Percentiles rank a stretch among this genome's conserved stretches.
phyloP scores from a whole-genome alignment of 1,139 yeast genomes.

The Debaryomyces sp. region DNA sequence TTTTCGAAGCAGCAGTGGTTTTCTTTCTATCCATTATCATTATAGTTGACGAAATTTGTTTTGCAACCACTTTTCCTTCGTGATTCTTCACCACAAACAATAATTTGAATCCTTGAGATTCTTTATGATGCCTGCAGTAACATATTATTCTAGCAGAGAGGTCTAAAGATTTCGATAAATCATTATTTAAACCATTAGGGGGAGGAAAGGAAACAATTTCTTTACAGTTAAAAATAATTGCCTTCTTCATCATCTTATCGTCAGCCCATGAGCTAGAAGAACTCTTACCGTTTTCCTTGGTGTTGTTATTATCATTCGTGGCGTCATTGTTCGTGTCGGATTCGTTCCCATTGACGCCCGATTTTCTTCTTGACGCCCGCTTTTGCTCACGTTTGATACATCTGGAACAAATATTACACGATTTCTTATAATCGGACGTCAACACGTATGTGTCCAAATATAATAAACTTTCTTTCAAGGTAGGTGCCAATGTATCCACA shows the following conservation, averaged over 20 bases:
- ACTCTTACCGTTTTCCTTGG: constrained; percentile 29
- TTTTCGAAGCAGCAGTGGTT: constrained; percentile 31
- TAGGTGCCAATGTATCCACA: constrained; percentile 44
- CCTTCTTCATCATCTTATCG: constrained; percentile 71
- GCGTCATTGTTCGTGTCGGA: constrained; percentile 11
- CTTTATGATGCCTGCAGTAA: constrained; percentile 93
- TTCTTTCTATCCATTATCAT: constrained; percentile 94
- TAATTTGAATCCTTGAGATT: constrained; percentile 75
- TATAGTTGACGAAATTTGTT: constrained; percentile 69
- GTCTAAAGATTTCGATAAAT: constrained; percentile 54
- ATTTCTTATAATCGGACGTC: constrained; percentile 51
- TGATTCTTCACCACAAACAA: constrained; percentile 69
- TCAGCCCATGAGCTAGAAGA: constrained; percentile 72
- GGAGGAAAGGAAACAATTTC: constrained; percentile 81
- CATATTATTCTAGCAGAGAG: constrained; percentile 88
- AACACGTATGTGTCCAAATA: constrained; percentile 69
- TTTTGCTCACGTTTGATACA: constrained; percentile 92
- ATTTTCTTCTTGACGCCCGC: constrained; percentile 86
- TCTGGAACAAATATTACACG: constrained; percentile 80
- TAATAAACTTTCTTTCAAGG: constrained; percentile 54
- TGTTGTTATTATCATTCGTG: constrained; percentile 15
- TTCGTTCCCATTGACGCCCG: constrained; percentile 44
- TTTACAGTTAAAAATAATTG: constrained; percentile 87
- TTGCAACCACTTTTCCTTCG: constrained; percentile 66
- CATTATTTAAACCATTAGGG: constrained; percentile 48